Percentiles rank a stretch among this genome's conserved stretches.
These are phyloP conservation scores for Cytospora paraplurivora DNA, from an alignment of 2,329 filamentous ascomycete species.

Conservation along the genomic window DNA sequence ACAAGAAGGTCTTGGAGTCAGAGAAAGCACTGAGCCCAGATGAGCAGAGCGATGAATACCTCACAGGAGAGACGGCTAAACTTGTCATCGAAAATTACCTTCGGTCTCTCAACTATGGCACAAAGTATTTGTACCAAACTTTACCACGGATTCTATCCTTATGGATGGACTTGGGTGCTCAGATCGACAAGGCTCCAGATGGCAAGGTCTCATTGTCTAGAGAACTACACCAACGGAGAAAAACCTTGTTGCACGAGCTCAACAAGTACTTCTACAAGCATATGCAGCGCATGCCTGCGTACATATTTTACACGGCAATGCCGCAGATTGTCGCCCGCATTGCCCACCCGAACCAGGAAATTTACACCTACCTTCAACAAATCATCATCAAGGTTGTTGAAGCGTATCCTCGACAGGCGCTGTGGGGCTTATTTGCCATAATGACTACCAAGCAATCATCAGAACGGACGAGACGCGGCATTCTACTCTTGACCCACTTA, in stretches of 20 bases:
- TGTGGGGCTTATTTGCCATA: constrained; percentile 89
- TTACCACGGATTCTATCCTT: constrained; percentile 88
- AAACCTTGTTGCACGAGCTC: constrained; percentile 67
- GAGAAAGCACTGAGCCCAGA: constrained; percentile 76
- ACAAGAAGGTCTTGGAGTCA: constrained; percentile 92
- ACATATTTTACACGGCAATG: constrained; percentile 79
- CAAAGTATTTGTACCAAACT: constrained; percentile 95
- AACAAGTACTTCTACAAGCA: constrained; percentile 81
- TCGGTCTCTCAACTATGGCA: constrained; percentile 81
- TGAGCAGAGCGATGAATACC: constrained; percentile 74
- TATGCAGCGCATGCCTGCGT: constrained; percentile 69
- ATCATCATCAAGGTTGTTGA: constrained; percentile 88
- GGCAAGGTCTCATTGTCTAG: constrained; percentile 55
- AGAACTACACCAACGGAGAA: constrained; percentile 58
- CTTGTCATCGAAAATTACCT: constrained; percentile 93
- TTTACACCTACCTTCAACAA: constrained; percentile 73
- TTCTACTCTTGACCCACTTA: constrained; percentile 54
- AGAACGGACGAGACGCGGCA: constrained; percentile 62
- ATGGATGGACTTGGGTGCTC: constrained; percentile 88
- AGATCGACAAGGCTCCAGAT: constrained; percentile 64
- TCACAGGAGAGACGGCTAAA: constrained; percentile 82
- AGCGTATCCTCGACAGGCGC: constrained; percentile 83
- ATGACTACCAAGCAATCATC: constrained; percentile 74
- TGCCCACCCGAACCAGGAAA: constrained; percentile 76
- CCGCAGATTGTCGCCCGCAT: constrained; percentile 97